A percentile compares a stretch with the other conserved stretches of the same genome.
Conservation (phyloP, 441 rosid species). For the Sinapis alba region DNA sequence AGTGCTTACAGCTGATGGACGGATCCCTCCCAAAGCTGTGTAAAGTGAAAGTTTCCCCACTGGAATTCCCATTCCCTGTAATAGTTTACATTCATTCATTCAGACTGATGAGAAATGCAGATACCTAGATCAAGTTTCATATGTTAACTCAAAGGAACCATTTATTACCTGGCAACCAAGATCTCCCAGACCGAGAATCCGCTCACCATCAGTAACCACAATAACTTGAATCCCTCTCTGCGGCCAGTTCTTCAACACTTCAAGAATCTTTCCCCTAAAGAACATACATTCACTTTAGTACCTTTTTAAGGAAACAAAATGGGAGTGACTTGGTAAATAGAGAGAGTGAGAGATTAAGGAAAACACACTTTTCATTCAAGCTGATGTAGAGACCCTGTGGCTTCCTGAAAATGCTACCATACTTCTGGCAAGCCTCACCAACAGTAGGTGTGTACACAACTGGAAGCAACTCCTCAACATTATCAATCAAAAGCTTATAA, state of each 20-base stretch:
- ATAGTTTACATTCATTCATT: not conserved
- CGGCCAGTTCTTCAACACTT: constrained; percentile 91
- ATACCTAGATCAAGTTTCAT: not conserved
- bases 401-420: constrained; percentile 93
- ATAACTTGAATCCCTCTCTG: constrained; percentile 88
- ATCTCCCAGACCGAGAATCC: constrained; percentile 90
- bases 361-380: constrained; percentile 78
- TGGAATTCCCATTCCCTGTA: constrained; percentile 98
- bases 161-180: constrained; percentile 91
- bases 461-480: constrained; percentile 94
- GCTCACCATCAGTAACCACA: constrained; percentile 93
- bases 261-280: constrained; percentile 81
- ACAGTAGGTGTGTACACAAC: constrained; percentile 98
- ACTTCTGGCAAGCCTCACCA: constrained; percentile 98
- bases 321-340: not conserved
- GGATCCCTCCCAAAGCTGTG: constrained; percentile 90
- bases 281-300: constrained; percentile 16
- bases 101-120: not conserved
- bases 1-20: constrained; percentile 79
- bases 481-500: constrained; percentile 89
- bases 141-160: constrained; percentile 4
- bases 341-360: not conserved
- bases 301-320: constrained; percentile 8
- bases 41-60: constrained; percentile 93
- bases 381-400: constrained; percentile 97